phyloP scores from a whole-genome alignment of 2,329 filamentous ascomycete species.

The Pseudocercospora macadamiae region DNA sequence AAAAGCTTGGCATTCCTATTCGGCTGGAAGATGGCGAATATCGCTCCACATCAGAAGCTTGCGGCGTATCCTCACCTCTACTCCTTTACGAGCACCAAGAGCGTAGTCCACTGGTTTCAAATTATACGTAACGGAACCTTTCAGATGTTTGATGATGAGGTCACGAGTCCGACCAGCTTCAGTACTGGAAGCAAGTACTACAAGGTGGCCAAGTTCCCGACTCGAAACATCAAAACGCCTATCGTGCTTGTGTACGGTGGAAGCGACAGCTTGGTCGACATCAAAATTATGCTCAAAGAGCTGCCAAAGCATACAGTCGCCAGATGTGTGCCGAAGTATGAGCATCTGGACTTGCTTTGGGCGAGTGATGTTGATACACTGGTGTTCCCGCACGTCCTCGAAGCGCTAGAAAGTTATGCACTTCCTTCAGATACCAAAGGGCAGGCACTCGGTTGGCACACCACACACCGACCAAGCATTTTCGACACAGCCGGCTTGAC shows the following conservation, averaged over 20 bases:
- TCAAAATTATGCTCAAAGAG: constrained; percentile 87
- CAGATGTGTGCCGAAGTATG: constrained; percentile 86
- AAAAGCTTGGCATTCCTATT: constrained; percentile 80
- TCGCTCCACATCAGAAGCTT: constrained; percentile 83
- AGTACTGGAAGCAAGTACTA: constrained; percentile 80
- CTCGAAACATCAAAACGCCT: constrained; percentile 93
- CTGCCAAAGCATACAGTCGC: constrained; percentile 82
- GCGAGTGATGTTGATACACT: constrained; percentile 78
- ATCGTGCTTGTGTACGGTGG: constrained; percentile 93
- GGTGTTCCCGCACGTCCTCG: constrained; percentile 90
- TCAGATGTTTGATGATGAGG: constrained; percentile 98
- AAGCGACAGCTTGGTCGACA: constrained; percentile 90
- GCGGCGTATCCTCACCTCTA: constrained; percentile 95
- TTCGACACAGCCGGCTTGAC: constrained; percentile 23
- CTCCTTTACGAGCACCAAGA: constrained; percentile 95
- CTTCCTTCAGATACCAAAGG: constrained; percentile 29
- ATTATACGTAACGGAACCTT: constrained; percentile 96
- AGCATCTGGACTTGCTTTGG: constrained; percentile 97
- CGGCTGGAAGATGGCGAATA: constrained; percentile 85
- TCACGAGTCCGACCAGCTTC: constrained; percentile 74
- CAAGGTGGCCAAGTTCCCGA: constrained; percentile 95
- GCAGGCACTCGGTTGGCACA: constrained; percentile 27
- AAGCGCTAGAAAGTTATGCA: constrained; percentile 74
- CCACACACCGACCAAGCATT: constrained; percentile 25
- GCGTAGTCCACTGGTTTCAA: constrained; percentile 98